Evolutionary conservation across 352 stramenopile species (phyloP), one percentile per base, ranked within the genome.

Genomic region (Saprolegnia diclina): DNA sequence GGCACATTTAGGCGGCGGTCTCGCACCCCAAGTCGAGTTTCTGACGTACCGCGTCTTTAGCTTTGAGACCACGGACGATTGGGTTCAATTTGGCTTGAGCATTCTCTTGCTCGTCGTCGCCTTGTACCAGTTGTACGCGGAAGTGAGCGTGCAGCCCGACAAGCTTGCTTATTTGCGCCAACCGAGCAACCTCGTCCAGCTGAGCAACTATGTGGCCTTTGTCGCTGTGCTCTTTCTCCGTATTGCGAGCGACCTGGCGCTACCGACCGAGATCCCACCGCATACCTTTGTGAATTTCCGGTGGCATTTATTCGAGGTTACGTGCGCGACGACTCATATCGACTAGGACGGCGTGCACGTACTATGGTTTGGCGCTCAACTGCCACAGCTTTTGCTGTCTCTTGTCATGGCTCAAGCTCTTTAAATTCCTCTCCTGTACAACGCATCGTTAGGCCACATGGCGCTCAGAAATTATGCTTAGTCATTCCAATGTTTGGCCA

Each of bases 401-500:
- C 18, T 45, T 69, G 4, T 69, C 63, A 26, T 69, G 63, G 63
- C 63, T 69, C 63, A 69, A 69, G 32, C 37, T 69, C 16, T 69
- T 69, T 37, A 69, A 69, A 37, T 69, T 69, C 53, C 38, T 69
- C 29, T 61, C 63, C 5, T 69, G 63, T 69, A 59, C 32, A 22
- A 14, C 38, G 38, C 14, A 45, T 45, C 38, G 38, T 45, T 29
- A 21, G 16, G 19, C 1, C 16, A 11, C 16, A 29, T 7, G 38
- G 38, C 7, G 38, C 7, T 14, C 14, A 45, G 38, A 14, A 45
- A 45, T 14, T 7, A 6, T 38, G 9, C 0, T 14, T 67, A 69
- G 63, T 69, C 53, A 69, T 69, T 26, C 63, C 63, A 0, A 61
- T 69, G 63, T 69, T 69, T 45, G 63, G 63, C 5, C 63, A 69